A percentile compares a stretch with the other conserved stretches of the same genome.
phyloP scores from a whole-genome alignment of 2,329 filamentous ascomycete genomes.

The Xylariaceae sp. region DNA sequence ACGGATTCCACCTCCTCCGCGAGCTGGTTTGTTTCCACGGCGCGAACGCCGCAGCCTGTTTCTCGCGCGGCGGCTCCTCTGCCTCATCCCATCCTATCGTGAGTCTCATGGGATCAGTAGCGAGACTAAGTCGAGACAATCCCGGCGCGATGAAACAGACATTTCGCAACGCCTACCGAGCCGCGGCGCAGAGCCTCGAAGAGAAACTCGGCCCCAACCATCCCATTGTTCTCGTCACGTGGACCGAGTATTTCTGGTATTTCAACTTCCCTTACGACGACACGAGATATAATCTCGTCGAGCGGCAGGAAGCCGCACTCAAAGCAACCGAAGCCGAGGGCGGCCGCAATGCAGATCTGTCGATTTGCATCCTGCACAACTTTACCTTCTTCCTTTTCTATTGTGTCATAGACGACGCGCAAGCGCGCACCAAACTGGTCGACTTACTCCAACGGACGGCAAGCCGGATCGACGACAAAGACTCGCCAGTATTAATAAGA shows the following conservation, averaged over 20 bases:
- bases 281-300: background rate
- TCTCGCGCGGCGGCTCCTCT: background rate
- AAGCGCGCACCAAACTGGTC: background rate
- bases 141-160: slow-evolving; percentile 5
- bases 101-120: background rate
- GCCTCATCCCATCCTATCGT: background rate
- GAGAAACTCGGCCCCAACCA: slow-evolving; percentile 5
- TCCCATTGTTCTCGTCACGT: slow-evolving; percentile 4
- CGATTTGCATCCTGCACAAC: slow-evolving; percentile 4
- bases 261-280: slow-evolving; percentile 7
- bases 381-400: slow-evolving; percentile 10
- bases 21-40: slow-evolving; percentile 8
- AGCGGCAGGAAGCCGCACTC: slow-evolving; percentile 1
- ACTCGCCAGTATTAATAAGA: background rate
- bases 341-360: slow-evolving; percentile 3
- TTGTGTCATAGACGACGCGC: slow-evolving; percentile 1
- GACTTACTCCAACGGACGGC: background rate
- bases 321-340: background rate
- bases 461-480: background rate
- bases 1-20: slow-evolving; percentile 2
- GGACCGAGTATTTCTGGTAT: slow-evolving; percentile 12
- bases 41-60: slow-evolving; percentile 2
- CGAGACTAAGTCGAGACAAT: slow-evolving; percentile 3
- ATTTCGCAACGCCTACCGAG: slow-evolving; percentile 4
- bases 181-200: slow-evolving; percentile 4